These are phyloP conservation scores for Termitomyces sp. DNA, from an alignment of 768 basidiomycete species.

Conservation along the genomic window DNA sequence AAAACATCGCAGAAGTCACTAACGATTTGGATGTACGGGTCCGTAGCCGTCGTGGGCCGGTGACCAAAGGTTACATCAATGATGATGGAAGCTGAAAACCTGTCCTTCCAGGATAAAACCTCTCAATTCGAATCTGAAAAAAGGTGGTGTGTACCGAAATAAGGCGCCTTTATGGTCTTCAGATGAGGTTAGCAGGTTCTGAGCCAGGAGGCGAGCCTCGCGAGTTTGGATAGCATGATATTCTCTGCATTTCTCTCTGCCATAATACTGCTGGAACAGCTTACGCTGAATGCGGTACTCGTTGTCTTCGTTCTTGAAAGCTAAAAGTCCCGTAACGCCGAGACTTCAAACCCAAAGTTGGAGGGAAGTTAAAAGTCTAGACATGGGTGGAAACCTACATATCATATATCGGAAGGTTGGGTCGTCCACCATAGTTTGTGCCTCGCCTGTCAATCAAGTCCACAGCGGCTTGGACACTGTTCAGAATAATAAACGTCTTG, in stretches of 20 bases:
- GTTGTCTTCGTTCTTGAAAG: background rate
- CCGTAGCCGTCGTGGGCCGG: background rate
- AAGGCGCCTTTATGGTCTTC: background rate
- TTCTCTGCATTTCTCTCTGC: conserved; percentile 5
- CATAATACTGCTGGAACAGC: conserved; percentile 1
- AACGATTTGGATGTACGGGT: conserved; percentile 8
- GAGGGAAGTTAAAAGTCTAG: background rate
- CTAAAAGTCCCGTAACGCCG: background rate
- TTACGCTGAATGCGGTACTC: conserved; percentile 9
- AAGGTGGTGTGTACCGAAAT: background rate
- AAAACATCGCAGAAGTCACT: background rate
- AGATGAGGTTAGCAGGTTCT: conserved; percentile 6
- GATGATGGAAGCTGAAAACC: conserved; percentile 9
- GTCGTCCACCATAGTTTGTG: background rate
- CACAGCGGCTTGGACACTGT: background rate
- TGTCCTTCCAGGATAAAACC: background rate
- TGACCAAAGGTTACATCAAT: conserved; percentile 13
- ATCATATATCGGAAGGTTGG: conserved; percentile 15
- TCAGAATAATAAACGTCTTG: conserved; percentile 16
- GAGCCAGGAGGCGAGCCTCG: conserved; percentile 15
- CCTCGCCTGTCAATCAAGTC: background rate
- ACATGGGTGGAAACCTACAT: background rate
- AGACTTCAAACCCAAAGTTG: background rate
- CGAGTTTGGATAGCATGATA: conserved; percentile 9
- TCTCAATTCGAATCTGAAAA: background rate